Evolutionary conservation across 495 filamentous ascomycete species (phyloP), one percentile per base, ranked within the genome.

Genomic region (Cercophora sp.): DNA sequence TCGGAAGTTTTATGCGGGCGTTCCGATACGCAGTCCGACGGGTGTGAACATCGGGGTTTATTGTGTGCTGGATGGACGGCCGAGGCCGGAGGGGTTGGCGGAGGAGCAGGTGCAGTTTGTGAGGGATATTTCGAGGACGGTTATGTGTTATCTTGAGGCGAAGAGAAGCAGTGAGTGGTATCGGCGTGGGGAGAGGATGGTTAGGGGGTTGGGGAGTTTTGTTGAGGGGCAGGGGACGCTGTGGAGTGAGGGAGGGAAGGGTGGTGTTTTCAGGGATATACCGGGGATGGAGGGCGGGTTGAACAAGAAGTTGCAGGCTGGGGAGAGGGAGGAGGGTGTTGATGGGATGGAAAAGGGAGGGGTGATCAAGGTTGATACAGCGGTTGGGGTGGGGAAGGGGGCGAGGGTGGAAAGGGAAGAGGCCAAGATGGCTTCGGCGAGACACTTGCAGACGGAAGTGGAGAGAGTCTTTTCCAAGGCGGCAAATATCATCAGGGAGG

Each of bases 1-100:
- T 62, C 60, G 19, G 66, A 72, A 73, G 67, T 88, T 84, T 62
- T 88, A 87, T 54, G 81, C 80, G 5, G 84, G 80, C 11, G 81
- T 83, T 1, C 83, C 85, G 0, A 75, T 92, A 22, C 78, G 84
- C 4, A 87, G 84, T 0, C 81, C 79, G 4, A 77, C 75, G 9
- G 84, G 82, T 8, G 79, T 88, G 59, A 83, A 85, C 22, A 84
- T 91, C 56, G 87, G 87, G 20, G 84, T 79, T 15, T 74, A 88
- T 40, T 87, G 84, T 48, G 72, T 89, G 10, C 59, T 88, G 4
- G 86, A 89, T 59, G 70, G 79, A 27, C 65, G 70, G 25, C 77
- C 80, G 5, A 68, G 75, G 8, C 67, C 65, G 9, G 56, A 72
- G 5, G 71, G 70, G 3, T 56, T 79, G 8, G 59, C 44, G 13